Evolutionary conservation across 108 stramenopile species (phyloP), one percentile per base, ranked within the genome.

Genomic region (Cyclotella atomus): DNA sequence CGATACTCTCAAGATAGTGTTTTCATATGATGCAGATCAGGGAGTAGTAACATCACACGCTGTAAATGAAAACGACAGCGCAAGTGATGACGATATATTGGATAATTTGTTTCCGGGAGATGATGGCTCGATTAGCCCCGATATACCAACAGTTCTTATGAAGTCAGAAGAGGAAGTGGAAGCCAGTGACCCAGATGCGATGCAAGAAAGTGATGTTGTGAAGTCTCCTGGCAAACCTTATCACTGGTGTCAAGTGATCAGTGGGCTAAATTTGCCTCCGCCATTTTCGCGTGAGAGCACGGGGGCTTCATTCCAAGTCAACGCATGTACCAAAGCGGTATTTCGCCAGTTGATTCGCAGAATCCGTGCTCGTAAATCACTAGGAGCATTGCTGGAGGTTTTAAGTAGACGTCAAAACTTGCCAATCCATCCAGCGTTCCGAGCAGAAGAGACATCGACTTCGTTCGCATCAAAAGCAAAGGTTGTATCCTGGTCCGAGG

Each of bases 191-290:
- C 19, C 52, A 4, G 68, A 57, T 54, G 49, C 20, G 17, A 62
- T 50, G 3, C 41, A 70, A n/a, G 65, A 20, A 30, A 56, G 28
- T 28, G 36, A 63, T 16, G 25, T 69, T 20, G 47, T 65, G 24
- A 43, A 62, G 9, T 25, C 27, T 52, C 28, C 15, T 38, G 86
- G 83, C 24, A 75, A 71, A 44, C 81, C 90, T 17, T 95, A 89
- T 73, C 75, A 81, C 54, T 95, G 94, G 94, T 92, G 90, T 65
- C 90, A 95, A 71, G 88, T 86, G 50, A 45, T 95, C 8, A 83
- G 79, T 17, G 94, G 94, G 0, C 70, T 92, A 25, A 80, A 85
- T 62, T 76, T 80, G 38, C 81, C 87, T 7, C 60, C 74, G 17
- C 83, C 81, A 9, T 34, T 71, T 24, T 27, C 79, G 10, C 52